These are phyloP conservation scores for Aspergillus spinulosporus DNA, from an alignment of 2,329 filamentous ascomycete genomes.

Conservation along the genomic window DNA sequence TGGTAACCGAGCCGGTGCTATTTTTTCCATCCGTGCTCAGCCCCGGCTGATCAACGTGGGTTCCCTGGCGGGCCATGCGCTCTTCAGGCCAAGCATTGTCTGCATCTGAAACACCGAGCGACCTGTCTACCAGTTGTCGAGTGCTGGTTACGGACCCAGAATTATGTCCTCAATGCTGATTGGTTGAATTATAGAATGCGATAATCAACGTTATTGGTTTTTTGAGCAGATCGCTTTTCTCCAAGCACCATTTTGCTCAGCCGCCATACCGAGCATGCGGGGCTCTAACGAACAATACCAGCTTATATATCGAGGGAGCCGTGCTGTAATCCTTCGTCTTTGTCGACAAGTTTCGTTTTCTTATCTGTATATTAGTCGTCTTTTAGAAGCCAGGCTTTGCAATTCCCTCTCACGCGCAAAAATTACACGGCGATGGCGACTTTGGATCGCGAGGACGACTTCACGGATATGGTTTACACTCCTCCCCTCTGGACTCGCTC, in stretches of 20 bases:
- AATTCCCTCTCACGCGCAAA: not conserved
- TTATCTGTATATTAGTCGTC: not conserved
- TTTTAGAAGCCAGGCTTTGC: not conserved
- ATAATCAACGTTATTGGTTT: not conserved
- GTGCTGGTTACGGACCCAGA: not conserved
- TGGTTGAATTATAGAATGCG: constrained; percentile 1
- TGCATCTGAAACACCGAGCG: constrained; percentile 14
- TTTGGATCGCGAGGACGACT: constrained; percentile 25
- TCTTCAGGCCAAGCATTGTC: constrained; percentile 9
- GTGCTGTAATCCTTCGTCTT: not conserved
- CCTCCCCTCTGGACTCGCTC: constrained; percentile 29
- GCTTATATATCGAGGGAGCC: constrained; percentile 2
- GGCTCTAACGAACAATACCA: constrained; percentile 8
- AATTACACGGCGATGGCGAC: constrained; percentile 3
- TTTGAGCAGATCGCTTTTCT: constrained; percentile 3
- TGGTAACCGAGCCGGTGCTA: constrained; percentile 4
- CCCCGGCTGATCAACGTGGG: constrained; percentile 10
- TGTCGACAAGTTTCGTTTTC: not conserved
- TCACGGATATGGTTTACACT: constrained; percentile 25
- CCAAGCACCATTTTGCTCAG: constrained; percentile 11
- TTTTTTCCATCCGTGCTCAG: constrained; percentile 15
- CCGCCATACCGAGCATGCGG: constrained; percentile 11
- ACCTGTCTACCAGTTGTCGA: constrained; percentile 7
- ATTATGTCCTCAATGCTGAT: constrained; percentile 8
- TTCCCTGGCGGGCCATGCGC: constrained; percentile 7